Evolutionary conservation across 129 eudicot species (phyloP), one percentile per base, ranked within the genome.

Genomic region (Artemisia tridentata): DNA sequence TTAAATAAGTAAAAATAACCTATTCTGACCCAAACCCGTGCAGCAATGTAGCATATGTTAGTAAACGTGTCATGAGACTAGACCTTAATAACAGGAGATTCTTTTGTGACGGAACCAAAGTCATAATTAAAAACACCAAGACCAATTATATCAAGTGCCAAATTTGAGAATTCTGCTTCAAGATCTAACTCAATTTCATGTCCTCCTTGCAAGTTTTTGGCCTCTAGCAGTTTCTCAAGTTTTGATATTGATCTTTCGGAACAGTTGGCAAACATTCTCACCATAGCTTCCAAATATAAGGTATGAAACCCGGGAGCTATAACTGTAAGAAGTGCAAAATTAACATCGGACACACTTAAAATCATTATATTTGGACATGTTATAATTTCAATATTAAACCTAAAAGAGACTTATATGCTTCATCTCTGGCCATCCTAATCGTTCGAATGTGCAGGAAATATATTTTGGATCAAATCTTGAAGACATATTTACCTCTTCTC

Each of bases 71-170:
- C 6, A 31, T 59, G 12, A 16, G 66, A 69, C 63, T 62, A 27
- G 34, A 88, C 97, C 97, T 91, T 84, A 69, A 91, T 91, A n/a
- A 93, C 96, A 13, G 99, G 99, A 62, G 99, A 93, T 78, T 93
- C 99, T 86, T 90, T 93, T 53, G 99, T 90, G 75, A 93, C 91
- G 20, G 99, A 93, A 79, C 99, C 99, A 56, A 93, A 93, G 82
- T 93, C 97, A 54, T 87, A 93, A 82, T 93, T 93, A 71, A 93
- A 93, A 75, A 93, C 97, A 58, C 99, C 93, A 52, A 93, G 97
- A 18, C 99, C 99, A 65, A 93, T 93, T 47, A 93, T 93, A 75
- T 93, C 99, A 15, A 93, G 91, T 54, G 99, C 99, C 83, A 93
- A 82, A 81, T 82, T 93, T 16, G 99, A 93, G 79, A 93, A 93